Conservation (phyloP, 257 asterid species). For the Scutellaria baicalensis region DNA sequence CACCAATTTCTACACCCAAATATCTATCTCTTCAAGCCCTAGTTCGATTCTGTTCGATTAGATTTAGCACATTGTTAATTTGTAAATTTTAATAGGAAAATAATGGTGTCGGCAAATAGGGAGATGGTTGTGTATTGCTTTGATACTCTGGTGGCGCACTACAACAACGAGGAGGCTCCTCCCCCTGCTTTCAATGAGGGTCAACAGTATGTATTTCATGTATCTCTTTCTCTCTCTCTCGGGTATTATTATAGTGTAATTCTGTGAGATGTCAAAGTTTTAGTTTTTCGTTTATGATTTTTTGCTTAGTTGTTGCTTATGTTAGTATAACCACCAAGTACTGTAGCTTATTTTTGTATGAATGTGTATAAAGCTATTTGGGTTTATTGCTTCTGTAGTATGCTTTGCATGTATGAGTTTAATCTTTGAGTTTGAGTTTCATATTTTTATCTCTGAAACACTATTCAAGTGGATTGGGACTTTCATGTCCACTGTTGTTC, state of each 20-base stretch:
- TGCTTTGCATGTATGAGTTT: background rate
- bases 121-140: constrained; percentile 96
- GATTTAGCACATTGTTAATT: background rate
- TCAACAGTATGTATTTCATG: constrained; percentile 53
- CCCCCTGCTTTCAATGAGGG: constrained; percentile 93
- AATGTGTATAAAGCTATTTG: background rate
- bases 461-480: background rate
- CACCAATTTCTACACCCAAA: constrained; percentile 7
- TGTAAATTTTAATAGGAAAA: background rate
- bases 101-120: constrained; percentile 91
- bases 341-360: background rate
- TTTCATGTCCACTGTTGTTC: background rate
- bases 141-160: constrained; percentile 91
- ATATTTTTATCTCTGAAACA: background rate
- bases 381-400: background rate
- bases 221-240: background rate
- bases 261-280: background rate
- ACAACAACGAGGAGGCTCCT: constrained; percentile 66
- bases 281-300: background rate
- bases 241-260: background rate
- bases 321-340: background rate
- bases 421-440: background rate
- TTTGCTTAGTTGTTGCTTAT: background rate
- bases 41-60: constrained; percentile 12
- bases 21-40: background rate